A percentile compares a stretch with the other conserved stretches of the same genome.
phyloP scores from a whole-genome alignment of 257 asterid species.

The Nicotiana sylvestris region DNA sequence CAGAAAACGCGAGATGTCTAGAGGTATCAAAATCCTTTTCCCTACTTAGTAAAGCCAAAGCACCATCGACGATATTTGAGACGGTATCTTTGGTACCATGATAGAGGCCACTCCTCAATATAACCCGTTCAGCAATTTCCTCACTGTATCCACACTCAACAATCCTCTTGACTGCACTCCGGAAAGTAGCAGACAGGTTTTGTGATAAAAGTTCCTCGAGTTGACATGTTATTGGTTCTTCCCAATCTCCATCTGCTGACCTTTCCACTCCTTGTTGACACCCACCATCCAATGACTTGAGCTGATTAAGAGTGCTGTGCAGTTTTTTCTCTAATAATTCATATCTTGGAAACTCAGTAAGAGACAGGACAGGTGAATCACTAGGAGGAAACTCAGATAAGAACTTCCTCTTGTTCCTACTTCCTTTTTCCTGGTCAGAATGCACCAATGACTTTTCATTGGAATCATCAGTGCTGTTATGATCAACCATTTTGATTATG shows the following conservation, averaged over 20 bases:
- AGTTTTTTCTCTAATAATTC: slow-evolving; percentile 46
- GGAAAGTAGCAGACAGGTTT: slow-evolving; percentile 35
- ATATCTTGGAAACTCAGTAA: slow-evolving; percentile 49
- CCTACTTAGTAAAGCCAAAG: slow-evolving; percentile 45
- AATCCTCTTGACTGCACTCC: slow-evolving; percentile 50
- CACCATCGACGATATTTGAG: slow-evolving; percentile 64
- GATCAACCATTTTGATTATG: slow-evolving; percentile 33
- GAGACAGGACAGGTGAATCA: slow-evolving; percentile 31
- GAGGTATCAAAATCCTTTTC: slow-evolving; percentile 32
- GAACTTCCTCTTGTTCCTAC: slow-evolving; percentile 63
- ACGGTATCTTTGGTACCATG: slow-evolving; percentile 58
- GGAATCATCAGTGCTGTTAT: slow-evolving; percentile 20
- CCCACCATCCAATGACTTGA: slow-evolving; percentile 28
- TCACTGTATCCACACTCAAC: slow-evolving; percentile 49
- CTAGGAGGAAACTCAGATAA: slow-evolving; percentile 31
- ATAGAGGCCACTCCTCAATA: slow-evolving; percentile 49
- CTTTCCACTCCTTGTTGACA: slow-evolving; percentile 30
- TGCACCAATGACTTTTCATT: slow-evolving; percentile 20
- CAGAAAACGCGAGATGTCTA: slow-evolving; percentile 34
- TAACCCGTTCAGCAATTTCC: slow-evolving; percentile 62
- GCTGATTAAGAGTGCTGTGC: slow-evolving; percentile 22
- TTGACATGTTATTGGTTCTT: slow-evolving; percentile 42
- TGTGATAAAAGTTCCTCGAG: slow-evolving; percentile 48
- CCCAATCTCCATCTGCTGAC: slow-evolving; percentile 49
- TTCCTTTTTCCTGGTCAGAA: slow-evolving; percentile 34